These are phyloP conservation scores for Fusarium sp. DNA, from an alignment of 2,329 filamentous ascomycete species.

Conservation along the genomic window DNA sequence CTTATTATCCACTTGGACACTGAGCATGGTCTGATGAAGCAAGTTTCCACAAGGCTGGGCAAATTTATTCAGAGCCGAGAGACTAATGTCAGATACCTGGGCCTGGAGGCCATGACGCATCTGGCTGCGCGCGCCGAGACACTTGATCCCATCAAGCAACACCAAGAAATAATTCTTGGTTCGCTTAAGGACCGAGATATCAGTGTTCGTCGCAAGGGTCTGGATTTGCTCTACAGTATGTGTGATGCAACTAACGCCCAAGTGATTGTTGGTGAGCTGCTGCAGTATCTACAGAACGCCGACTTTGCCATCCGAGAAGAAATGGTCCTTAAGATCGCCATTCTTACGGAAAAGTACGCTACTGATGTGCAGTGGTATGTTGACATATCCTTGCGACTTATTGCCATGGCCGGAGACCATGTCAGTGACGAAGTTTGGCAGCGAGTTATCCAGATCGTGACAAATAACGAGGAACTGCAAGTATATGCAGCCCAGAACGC, in stretches of 20 bases:
- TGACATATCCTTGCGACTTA: constrained; percentile 92
- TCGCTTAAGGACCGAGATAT: constrained; percentile 96
- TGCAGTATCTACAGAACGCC: constrained; percentile 94
- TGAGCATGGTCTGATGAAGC: constrained; percentile 93
- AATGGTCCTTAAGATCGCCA: constrained; percentile 99
- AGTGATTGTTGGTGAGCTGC: constrained; percentile 90
- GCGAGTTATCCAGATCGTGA: constrained; percentile 97
- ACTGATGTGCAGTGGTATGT: constrained; percentile 99
- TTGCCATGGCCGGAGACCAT: constrained; percentile 97
- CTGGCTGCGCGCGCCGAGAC: constrained; percentile 93
- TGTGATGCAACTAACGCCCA: constrained; percentile 96
- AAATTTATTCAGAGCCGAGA: constrained; percentile 97
- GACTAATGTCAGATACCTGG: constrained; percentile 96
- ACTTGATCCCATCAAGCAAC: constrained; percentile 96
- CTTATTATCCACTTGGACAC: constrained; percentile 97
- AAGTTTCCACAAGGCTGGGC: constrained; percentile 89
- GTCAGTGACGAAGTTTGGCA: constrained; percentile 99
- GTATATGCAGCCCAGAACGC: constrained; percentile 96
- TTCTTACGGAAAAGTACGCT: constrained; percentile 97
- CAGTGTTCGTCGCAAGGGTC: constrained; percentile 92
- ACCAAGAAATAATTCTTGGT: constrained; percentile 94
- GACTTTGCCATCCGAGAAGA: constrained; percentile 98
- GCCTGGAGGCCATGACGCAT: constrained; percentile 97
- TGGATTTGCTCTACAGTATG: constrained; percentile 99
- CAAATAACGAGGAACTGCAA: constrained; percentile 98